Conservation (phyloP, 768 basidiomycete species). For the Pholiota microspora region DNA sequence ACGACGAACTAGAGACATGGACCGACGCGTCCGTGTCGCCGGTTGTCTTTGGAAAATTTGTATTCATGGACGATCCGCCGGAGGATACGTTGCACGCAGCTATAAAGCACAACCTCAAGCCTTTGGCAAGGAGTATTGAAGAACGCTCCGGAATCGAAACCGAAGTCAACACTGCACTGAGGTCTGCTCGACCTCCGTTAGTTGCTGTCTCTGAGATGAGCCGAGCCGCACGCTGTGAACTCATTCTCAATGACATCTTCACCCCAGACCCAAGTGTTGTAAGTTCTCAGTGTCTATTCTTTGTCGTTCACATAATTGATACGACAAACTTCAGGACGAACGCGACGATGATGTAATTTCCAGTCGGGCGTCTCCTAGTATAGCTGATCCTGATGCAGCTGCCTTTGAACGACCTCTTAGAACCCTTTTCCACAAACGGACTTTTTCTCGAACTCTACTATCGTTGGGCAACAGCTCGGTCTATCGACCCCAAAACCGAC, state of each 20-base stretch:
- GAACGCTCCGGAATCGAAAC: not conserved
- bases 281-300: not conserved
- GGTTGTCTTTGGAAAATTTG: constrained; percentile 4
- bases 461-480: not conserved
- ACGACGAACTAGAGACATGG: constrained; percentile 16
- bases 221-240: not conserved
- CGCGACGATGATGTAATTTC: not conserved
- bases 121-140: not conserved
- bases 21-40: constrained; percentile 11
- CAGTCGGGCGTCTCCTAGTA: not conserved
- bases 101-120: not conserved
- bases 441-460: not conserved
- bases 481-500: not conserved
- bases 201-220: not conserved
- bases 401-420: too few species aligned
- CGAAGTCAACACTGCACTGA: not conserved
- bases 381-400: not conserved
- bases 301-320: not conserved
- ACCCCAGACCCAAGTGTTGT: not conserved
- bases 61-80: not conserved
- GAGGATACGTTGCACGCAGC: not conserved
- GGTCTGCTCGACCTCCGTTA: not conserved
- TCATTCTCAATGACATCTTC: not conserved
- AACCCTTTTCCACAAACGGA: too few species aligned
- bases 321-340: not conserved